Evolutionary conservation across 2,329 filamentous ascomycete genomes (phyloP).

Genomic region (Nannizzia gypsea): DNA sequence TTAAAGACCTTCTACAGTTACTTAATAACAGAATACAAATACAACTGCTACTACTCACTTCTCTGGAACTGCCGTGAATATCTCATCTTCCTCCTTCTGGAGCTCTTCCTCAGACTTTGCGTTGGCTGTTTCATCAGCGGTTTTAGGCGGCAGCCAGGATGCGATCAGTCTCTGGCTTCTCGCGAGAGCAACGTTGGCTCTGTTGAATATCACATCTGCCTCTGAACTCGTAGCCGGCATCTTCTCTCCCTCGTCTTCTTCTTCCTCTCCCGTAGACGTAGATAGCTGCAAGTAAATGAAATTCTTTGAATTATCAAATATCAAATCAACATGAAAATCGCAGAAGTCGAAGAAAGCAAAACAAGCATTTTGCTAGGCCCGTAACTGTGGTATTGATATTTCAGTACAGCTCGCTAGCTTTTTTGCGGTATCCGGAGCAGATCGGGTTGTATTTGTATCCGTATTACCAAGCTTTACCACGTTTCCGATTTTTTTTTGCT

Average conservation of each 20-base stretch:
- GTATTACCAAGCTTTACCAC: neutral
- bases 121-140: slow-evolving; percentile 27
- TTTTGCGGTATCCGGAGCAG: neutral
- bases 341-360: neutral
- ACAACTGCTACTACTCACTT: slow-evolving; percentile 30
- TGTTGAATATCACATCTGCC: slow-evolving; percentile 45
- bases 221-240: slow-evolving; percentile 23
- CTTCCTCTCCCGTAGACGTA: neutral
- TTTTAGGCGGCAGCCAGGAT: slow-evolving; percentile 44
- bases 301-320: too few species aligned
- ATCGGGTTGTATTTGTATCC: neutral
- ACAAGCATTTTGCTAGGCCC: neutral
- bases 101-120: slow-evolving; percentile 35
- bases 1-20: neutral
- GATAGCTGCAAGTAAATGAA: neutral
- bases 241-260: neutral
- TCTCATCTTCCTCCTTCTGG: slow-evolving; percentile 42
- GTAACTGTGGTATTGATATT: neutral
- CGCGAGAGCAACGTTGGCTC: slow-evolving; percentile 42
- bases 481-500: neutral
- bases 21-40: neutral
- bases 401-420: neutral
- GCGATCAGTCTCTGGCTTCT: slow-evolving; percentile 43
- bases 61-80: slow-evolving; percentile 43
- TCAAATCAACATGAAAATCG: too few species aligned